Evolutionary conservation across 148 eudicot genomes (phyloP).

Genomic region (Rhododendron griersonianum): DNA sequence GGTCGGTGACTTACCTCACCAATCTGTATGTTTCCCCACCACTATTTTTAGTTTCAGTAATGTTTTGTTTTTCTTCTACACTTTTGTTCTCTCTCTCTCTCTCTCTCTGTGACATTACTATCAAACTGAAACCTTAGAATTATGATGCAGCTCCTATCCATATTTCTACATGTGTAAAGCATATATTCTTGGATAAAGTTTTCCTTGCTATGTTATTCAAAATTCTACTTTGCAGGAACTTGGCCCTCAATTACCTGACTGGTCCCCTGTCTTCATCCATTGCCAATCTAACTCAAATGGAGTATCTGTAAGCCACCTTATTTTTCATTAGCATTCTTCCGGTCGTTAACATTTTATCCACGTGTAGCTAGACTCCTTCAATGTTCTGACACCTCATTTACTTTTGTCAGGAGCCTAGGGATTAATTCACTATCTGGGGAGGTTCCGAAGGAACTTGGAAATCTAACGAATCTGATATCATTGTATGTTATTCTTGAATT

Average conservation of each 20-base stretch:
- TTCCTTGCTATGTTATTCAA: background rate
- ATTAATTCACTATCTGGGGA: background rate
- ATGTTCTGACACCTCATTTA: constrained; percentile 14
- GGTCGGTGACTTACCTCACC: constrained; percentile 43
- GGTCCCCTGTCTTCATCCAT: constrained; percentile 65
- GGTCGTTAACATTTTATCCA: constrained; percentile 18
- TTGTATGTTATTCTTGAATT: background rate
- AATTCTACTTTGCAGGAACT: constrained; percentile 30
- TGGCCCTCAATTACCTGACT: constrained; percentile 59
- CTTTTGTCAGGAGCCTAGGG: background rate
- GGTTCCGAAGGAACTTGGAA: background rate
- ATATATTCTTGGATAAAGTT: background rate
- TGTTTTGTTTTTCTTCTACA: background rate
- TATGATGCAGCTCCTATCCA: background rate
- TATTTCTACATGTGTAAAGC: background rate
- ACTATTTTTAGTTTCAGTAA: background rate
- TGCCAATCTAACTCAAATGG: constrained; percentile 63
- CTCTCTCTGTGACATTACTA: background rate
- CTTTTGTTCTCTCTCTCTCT: no score
- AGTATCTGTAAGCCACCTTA: constrained; percentile 47
- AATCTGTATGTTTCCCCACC: constrained; percentile 1
- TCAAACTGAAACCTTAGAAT: background rate
- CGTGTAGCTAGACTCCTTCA: background rate
- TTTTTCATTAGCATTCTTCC: no score
- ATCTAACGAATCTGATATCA: background rate